Conservation (phyloP, 805 yeast species). For the Isabelozyma gotoi region DNA sequence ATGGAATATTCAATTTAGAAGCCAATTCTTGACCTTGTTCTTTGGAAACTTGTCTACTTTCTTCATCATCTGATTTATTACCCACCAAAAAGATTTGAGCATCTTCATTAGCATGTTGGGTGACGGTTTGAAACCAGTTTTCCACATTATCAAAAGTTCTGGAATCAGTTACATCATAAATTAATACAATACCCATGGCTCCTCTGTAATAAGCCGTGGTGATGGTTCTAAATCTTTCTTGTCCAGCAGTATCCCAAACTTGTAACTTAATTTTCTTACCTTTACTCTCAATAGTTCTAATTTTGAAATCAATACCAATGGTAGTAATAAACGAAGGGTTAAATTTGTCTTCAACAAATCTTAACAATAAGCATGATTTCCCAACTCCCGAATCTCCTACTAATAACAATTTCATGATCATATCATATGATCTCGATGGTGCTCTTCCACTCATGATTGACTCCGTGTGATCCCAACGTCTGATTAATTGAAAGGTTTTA, state of each 20-base stretch:
- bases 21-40: conserved; percentile 94
- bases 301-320: conserved; percentile 97
- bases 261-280: conserved; percentile 93
- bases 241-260: conserved; percentile 98
- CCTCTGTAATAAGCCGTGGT: conserved; percentile 92
- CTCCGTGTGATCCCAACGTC: background rate
- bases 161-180: conserved; percentile 84
- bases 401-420: conserved; percentile 85
- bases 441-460: conserved; percentile 55
- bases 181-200: conserved; percentile 83
- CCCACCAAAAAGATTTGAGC: conserved; percentile 94
- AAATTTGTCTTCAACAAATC: conserved; percentile 95
- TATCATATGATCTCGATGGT: conserved; percentile 75
- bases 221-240: conserved; percentile 91
- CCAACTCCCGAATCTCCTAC: conserved; percentile 94
- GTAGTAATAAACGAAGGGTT: conserved; percentile 96
- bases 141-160: conserved; percentile 90
- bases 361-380: conserved; percentile 82
- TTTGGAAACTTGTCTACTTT: conserved; percentile 77
- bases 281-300: conserved; percentile 90
- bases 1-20: conserved; percentile 80
- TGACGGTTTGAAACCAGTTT: conserved; percentile 94
- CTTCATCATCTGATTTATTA: conserved; percentile 90
- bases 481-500: too few relatives aligned
- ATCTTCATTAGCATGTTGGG: conserved; percentile 95